Conservation (phyloP, 441 rosid genomes). For the Erysimum cheiri region DNA sequence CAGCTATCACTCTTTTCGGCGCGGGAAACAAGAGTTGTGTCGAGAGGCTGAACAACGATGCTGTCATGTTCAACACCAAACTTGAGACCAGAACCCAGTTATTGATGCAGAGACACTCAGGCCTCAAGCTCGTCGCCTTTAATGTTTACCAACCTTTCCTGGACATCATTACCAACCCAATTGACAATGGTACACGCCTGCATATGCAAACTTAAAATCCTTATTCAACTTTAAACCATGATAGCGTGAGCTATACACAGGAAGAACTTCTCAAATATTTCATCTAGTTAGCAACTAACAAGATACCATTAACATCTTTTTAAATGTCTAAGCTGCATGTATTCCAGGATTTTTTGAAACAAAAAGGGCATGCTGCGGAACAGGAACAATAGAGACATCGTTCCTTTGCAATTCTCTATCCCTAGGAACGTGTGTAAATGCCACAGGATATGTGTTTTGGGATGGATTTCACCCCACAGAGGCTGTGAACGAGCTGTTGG, state of each 20-base stretch:
- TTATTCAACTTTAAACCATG: conserved; percentile 22
- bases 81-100: conserved; percentile 70
- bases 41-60: conserved; percentile 73
- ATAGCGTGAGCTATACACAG: not conserved
- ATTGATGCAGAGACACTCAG: conserved; percentile 59
- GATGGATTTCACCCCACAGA: conserved; percentile 96
- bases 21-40: conserved; percentile 79
- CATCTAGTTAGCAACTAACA: conserved; percentile 8
- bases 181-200: conserved; percentile 64
- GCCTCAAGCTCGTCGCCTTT: conserved; percentile 86
- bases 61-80: conserved; percentile 73
- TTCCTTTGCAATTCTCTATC: conserved; percentile 80
- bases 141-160: conserved; percentile 81
- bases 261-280: not conserved
- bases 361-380: conserved; percentile 92
- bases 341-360: conserved; percentile 84
- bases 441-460: conserved; percentile 85
- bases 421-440: conserved; percentile 73
- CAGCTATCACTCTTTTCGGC: conserved; percentile 86
- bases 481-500: conserved; percentile 83
- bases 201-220: conserved; percentile 19
- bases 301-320: conserved; percentile 4
- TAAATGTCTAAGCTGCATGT: conserved; percentile 22
- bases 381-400: conserved; percentile 87
- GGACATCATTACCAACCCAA: conserved; percentile 70